Base-by-base conservation (phyloP, 2,329 filamentous ascomycete genomes). In the Calonectria ilicicola region DNA sequence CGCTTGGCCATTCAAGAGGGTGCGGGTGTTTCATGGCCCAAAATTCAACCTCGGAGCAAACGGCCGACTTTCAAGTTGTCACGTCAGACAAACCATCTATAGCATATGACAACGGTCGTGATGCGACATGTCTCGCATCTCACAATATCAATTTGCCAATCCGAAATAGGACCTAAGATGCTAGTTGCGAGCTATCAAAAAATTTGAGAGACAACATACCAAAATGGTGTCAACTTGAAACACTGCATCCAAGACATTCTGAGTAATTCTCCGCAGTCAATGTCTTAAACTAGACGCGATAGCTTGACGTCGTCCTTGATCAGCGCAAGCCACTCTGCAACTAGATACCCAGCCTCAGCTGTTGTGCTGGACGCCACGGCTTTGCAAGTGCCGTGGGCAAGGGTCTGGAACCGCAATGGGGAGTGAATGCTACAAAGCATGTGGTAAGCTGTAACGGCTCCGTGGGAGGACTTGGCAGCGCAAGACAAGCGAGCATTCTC, bases 151-250 rank as follows among this genome's bases (percentile, higher is more conserved):
- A 60, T 35, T 67, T 53, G 21, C 26, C 38, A 56, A 66, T 44
- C 35, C 23, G 17, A 35, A 38, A 47, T 53, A 62, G 62, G 67
- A 19, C 40, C 42, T 23, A 35, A 56, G 51, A 53, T 42, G 17
- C 42, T 68, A 56, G 47, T 26, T 47, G 38, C 63, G 56, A 47
- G 38, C 64, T 40, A 68, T 49, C 49, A 47, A 72, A 47, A 70
- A 69, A 70, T 44, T 47, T 58, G 49, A 72, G 51, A n/a, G 70
- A 67, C 75, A 77, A 75, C 65, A 72, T 58, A 73, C 67, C 77
- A 76, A 56, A 63, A 15, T 46, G 35, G 65, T 64, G 40, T 70
- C 53, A 69, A 69, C 56, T 65, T 75, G 73, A 73, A 74, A 75
- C 70, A 32, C 56, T 62, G 29, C 27, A 19, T 51, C 56, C 32